Evolutionary conservation across 495 filamentous ascomycete genomes (phyloP).

Genomic region (Penicillium paradoxum): DNA sequence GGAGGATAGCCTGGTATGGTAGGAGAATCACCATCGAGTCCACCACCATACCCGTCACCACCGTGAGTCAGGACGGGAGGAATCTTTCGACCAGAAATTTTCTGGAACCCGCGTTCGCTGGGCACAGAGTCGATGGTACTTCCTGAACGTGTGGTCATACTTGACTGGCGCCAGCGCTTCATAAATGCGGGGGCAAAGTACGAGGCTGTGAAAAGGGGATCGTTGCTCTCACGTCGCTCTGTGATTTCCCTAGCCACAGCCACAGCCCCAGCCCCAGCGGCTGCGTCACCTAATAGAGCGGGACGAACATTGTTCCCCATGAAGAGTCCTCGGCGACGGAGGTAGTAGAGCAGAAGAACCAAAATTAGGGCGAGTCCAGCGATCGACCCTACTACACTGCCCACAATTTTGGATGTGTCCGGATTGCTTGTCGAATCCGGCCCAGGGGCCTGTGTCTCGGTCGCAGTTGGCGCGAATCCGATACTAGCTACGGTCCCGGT

Average conservation of each 20-base stretch:
- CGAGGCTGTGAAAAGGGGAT: slow-evolving; percentile 53
- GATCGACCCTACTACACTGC: slow-evolving; percentile 61
- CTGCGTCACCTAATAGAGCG: slow-evolving; percentile 26
- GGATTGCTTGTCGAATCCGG: slow-evolving; percentile 16
- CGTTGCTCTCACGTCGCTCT: slow-evolving; percentile 48
- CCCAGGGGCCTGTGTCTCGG: slow-evolving; percentile 12
- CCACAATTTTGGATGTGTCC: slow-evolving; percentile 46
- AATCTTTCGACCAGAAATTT: slow-evolving; percentile 68
- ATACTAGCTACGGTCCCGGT: slow-evolving; percentile 10
- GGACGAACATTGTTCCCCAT: slow-evolving; percentile 19
- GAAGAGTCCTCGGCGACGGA: slow-evolving; percentile 46
- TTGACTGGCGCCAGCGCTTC: slow-evolving; percentile 38
- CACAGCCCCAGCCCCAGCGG: background rate
- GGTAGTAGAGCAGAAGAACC: slow-evolving; percentile 48
- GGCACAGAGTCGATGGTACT: slow-evolving; percentile 30
- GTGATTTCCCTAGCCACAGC: slow-evolving; percentile 38
- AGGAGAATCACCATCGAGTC: slow-evolving; percentile 23
- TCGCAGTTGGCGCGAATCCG: slow-evolving; percentile 17
- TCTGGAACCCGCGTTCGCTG: slow-evolving; percentile 54
- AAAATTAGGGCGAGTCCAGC: slow-evolving; percentile 58
- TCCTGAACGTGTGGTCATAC: slow-evolving; percentile 40
- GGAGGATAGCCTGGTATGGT: slow-evolving; percentile 17
- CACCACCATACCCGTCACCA: slow-evolving; percentile 64
- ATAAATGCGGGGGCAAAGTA: slow-evolving; percentile 44
- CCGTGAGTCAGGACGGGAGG: slow-evolving; percentile 63